Base-by-base conservation (phyloP, 805 yeast species). In the Starmerella lactis-condensi region DNA sequence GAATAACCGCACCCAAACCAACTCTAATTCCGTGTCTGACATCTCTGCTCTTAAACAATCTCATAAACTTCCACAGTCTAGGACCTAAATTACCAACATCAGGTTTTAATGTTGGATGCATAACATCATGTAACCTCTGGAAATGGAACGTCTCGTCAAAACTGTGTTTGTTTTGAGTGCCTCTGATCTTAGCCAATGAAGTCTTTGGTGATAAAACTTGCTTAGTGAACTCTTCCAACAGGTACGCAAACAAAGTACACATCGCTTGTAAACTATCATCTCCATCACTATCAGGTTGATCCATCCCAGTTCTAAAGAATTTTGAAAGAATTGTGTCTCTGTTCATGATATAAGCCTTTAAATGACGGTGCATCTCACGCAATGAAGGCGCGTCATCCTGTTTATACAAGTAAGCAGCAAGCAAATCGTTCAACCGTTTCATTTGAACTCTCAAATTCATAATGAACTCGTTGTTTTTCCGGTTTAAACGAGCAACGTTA, bases 1-100 rank as follows among this genome's bases (percentile, higher is more conserved):
- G 53, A 4, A 65, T 54, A 32, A 74, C 60, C 0, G 85, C 75
- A 1, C 93, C 93, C 9, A 76, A 45, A 0, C 82, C 89, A 10
- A 77, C 91, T 26, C 85, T 56, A 17, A 78, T 52, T 2, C 89
- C 91, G 47, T 77, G 77, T 43, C 74, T 77, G 5, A 76, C 69
- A 45, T 79, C 89, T 6, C 68, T 65, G 17, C 72, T 54, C 8
- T 73, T 54, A 37, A 77, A 65, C 2, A 60, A 47, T 33, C 67
- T 67, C 16, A 70, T 50, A 12, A 44, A 25, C 11, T 45, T 34
- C 63, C 63, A 58, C 1, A 56, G 10, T 10, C 46, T 28, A 10
- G 54, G 42, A 4, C 47, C 44, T 17, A 42, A 14, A 3, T 42
- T 37, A 17, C 35, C 31, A 24, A 26, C 14, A 20, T 37, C 31